These are phyloP conservation scores for Lachnellula arida DNA, from an alignment of 2,329 filamentous ascomycete genomes.

Conservation along the genomic window DNA sequence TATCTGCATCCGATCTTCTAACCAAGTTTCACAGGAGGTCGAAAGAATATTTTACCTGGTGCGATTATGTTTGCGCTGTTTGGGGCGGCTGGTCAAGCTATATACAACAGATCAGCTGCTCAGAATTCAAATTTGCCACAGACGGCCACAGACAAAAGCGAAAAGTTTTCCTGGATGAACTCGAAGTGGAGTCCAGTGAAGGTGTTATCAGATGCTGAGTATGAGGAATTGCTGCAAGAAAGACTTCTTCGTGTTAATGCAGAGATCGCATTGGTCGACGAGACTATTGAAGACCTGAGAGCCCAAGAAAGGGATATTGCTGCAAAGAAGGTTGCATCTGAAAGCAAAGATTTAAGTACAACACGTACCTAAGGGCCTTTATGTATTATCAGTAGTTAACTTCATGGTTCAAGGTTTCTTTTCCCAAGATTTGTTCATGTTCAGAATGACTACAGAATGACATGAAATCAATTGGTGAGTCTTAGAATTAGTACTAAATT, in stretches of 20 bases:
- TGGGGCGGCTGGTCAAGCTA: conserved; percentile 51
- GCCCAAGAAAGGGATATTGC: conserved; percentile 14
- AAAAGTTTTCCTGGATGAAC: conserved; percentile 39
- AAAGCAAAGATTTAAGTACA: neutral
- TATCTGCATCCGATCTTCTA: neutral
- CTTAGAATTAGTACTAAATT: too few relatives aligned
- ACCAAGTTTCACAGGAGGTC: conserved; percentile 44
- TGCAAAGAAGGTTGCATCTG: neutral
- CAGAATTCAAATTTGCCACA: conserved; percentile 20
- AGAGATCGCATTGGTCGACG: conserved; percentile 74
- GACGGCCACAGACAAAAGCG: conserved; percentile 33
- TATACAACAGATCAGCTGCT: conserved; percentile 48
- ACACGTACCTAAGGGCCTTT: neutral
- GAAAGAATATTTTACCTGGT: conserved; percentile 51
- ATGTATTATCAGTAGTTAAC: neutral
- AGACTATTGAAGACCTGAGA: conserved; percentile 56
- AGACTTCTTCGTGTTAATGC: conserved; percentile 67
- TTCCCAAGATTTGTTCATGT: too few relatives aligned
- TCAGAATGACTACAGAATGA: too few relatives aligned
- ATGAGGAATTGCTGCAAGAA: conserved; percentile 64
- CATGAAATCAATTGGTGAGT: too few relatives aligned
- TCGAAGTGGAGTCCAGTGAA: conserved; percentile 70
- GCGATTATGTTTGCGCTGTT: conserved; percentile 54
- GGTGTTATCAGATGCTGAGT: conserved; percentile 67
- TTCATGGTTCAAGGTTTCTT: too few relatives aligned